Evolutionary conservation across 768 basidiomycete species (phyloP), one percentile per base, ranked within the genome.

Genomic region (Suillus subaureus): DNA sequence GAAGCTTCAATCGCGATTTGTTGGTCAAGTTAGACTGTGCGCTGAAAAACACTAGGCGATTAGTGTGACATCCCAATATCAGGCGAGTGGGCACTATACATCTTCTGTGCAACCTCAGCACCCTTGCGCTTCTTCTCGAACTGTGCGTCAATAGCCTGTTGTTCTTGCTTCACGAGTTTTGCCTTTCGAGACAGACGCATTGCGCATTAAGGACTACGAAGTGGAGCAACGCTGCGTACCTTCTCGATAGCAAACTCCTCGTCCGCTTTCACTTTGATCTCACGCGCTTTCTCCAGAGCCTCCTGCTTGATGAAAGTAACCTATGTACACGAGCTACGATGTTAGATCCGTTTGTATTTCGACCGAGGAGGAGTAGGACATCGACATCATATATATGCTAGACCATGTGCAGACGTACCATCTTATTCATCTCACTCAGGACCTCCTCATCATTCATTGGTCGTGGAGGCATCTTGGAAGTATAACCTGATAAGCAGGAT

Each of bases 181-280:
- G 96, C 97, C 96, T 98, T 73, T 45, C 26, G 21, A 40, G 12
- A 58, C 23, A 37, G 33, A 60, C 18, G 33, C 18, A 28, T 35
- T 54, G 23, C 37, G 35, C 8, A 61, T 51, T 52, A n/a, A 43
- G 62, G 15, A 57, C 12, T 39, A 39, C 39, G 40, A 49, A 33
- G 31, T 16, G 31, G 58, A 55, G 39, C n/a, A 54, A 9, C 6
- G 1, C 61, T 35, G 58, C 66, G 49, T 33, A 89, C 96, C 87
- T 99, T 99, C 78, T 99, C 97, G 70, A 99, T 99, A 23, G 97
- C 92, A 75, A 99, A 99, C 80, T 99, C 97, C 77, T 99, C 96
- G 68, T 99, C 96, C 0, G 97, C 97, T 78, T 99, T 99, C 66
- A 98, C 94, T 69, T 86, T 90, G 67, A 99, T 96, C 80, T 99